A percentile compares a stretch with the other conserved stretches of the same genome.
These are phyloP conservation scores for Aspergillus sojae DNA, from an alignment of 2,329 filamentous ascomycete genomes.

Conservation along the genomic window DNA sequence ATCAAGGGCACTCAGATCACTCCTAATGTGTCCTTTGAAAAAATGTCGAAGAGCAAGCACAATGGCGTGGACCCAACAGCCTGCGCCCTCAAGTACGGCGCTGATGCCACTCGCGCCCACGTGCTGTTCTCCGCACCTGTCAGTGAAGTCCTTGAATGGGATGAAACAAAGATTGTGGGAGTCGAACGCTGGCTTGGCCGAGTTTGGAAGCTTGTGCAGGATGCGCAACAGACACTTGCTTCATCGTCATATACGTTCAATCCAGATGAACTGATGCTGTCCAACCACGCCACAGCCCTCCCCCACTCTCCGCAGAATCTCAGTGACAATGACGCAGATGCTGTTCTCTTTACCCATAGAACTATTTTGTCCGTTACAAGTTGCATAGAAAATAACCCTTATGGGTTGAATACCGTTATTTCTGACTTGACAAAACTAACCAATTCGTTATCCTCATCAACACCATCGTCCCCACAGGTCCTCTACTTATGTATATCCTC, in stretches of 20 bases:
- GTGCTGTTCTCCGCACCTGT: constrained; percentile 89
- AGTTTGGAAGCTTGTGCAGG: constrained; percentile 61
- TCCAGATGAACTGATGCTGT: constrained; percentile 15
- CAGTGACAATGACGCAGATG: constrained; percentile 39
- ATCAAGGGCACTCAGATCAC: constrained; percentile 63
- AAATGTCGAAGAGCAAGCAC: constrained; percentile 95
- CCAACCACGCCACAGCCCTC: constrained; percentile 28
- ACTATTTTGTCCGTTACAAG: constrained; percentile 68
- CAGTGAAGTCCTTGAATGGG: constrained; percentile 83
- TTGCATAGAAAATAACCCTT: constrained; percentile 70
- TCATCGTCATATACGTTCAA: constrained; percentile 26
- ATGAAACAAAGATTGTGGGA: constrained; percentile 78
- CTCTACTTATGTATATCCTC: constrained; percentile 52
- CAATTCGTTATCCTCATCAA: constrained; percentile 62
- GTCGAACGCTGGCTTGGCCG: constrained; percentile 78
- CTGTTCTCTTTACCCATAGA: constrained; percentile 69
- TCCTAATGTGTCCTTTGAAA: constrained; percentile 73
- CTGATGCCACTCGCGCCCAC: constrained; percentile 81
- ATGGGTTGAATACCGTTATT: constrained; percentile 79
- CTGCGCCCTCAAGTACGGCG: constrained; percentile 74
- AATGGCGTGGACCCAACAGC: constrained; percentile 82
- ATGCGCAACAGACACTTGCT: constrained; percentile 32
- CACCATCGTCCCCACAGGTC: constrained; percentile 42
- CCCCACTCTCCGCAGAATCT: constrained; percentile 34
- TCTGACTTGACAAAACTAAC: constrained; percentile 82